Evolutionary conservation across 208 protist genomes (phyloP).

Genomic region (Leishmania major): DNA sequence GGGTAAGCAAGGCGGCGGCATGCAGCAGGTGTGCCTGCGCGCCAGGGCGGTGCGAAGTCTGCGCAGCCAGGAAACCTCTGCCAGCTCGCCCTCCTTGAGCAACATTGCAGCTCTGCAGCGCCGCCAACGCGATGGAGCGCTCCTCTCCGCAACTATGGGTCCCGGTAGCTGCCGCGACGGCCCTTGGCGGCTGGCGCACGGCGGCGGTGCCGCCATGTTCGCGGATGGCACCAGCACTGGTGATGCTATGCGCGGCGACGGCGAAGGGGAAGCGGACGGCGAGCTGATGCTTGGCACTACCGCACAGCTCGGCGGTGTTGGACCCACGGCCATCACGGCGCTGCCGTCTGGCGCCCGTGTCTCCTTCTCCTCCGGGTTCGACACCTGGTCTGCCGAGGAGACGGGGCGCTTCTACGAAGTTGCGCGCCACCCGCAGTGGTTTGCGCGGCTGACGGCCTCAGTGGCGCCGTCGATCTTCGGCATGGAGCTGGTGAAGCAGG

Average conservation of each 20-base stretch:
- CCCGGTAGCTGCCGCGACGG: conserved; percentile 14
- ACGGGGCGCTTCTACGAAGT: conserved; percentile 85
- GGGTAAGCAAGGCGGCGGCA: conserved; percentile 31
- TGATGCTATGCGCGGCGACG: not conserved
- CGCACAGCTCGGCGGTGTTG: not conserved
- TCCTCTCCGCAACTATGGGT: not conserved
- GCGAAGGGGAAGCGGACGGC: not conserved
- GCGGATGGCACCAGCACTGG: conserved; percentile 4
- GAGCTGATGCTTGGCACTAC: not conserved
- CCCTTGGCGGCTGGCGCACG: conserved; percentile 12
- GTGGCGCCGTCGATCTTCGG: conserved; percentile 98
- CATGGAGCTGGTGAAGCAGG: conserved; percentile 96
- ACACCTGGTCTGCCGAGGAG: conserved; percentile 62
- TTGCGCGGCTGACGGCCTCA: conserved; percentile 87
- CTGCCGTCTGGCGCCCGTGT: not conserved
- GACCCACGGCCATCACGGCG: not conserved
- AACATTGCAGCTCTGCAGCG: conserved; percentile 14
- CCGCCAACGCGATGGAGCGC: conserved; percentile 11
- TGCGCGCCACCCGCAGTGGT: conserved; percentile 84
- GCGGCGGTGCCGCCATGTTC: not conserved
- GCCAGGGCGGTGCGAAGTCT: conserved; percentile 32
- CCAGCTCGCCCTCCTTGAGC: not conserved
- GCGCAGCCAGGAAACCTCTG: conserved; percentile 12
- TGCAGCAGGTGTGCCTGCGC: conserved; percentile 44
- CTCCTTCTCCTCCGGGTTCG: conserved; percentile 2